These are phyloP conservation scores for Pichia kudriavzevii DNA, from an alignment of 1,139 yeast species.

Conservation along the genomic window DNA sequence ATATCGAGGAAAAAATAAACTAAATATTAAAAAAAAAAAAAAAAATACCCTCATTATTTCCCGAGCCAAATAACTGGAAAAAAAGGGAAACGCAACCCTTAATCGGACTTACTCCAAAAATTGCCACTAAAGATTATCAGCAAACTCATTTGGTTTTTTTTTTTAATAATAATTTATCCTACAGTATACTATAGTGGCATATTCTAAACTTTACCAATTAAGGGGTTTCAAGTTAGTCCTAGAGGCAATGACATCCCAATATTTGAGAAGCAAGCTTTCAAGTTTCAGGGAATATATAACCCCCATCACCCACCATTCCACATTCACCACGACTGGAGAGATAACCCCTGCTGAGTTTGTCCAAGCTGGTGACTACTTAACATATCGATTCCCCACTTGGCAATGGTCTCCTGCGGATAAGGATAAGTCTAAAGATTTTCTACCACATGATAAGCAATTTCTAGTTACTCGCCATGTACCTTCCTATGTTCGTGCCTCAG, in stretches of 20 bases:
- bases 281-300: slow-evolving; percentile 87
- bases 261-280: slow-evolving; percentile 68
- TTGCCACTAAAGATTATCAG: no score
- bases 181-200: no score
- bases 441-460: slow-evolving; percentile 82
- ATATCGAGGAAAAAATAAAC: no score
- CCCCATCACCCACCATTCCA: slow-evolving; percentile 78
- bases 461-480: slow-evolving; percentile 88
- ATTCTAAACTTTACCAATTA: no score
- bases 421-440: slow-evolving; percentile 53
- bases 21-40: no score
- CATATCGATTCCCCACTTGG: slow-evolving; percentile 94
- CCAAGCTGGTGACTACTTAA: slow-evolving; percentile 86
- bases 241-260: slow-evolving; percentile 24
- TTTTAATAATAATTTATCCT: no score
- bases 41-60: no score
- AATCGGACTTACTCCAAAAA: no score
- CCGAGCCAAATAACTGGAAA: no score
- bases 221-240: not conserved
- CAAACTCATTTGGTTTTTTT: no score
- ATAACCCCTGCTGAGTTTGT: slow-evolving; percentile 92
- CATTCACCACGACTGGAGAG: slow-evolving; percentile 79
- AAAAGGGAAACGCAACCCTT: no score
- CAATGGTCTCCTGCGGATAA: slow-evolving; percentile 75
- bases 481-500: slow-evolving; percentile 65